Evolutionary conservation across 139 green algal species (phyloP).

Genomic region (Pedinophyceae sp.): DNA sequence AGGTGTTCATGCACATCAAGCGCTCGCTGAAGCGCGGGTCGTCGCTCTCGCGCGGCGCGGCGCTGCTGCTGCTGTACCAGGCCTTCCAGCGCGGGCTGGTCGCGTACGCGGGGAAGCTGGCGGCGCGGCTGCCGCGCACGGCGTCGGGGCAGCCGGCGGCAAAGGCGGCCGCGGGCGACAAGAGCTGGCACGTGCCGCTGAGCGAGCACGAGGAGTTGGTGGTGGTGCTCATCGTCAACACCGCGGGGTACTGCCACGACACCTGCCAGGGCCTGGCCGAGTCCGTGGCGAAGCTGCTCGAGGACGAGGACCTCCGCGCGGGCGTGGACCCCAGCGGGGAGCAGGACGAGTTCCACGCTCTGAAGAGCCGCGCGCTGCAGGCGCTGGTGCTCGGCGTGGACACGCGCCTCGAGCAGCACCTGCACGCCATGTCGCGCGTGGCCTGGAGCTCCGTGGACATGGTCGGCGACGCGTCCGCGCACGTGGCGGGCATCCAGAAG

Average conservation of each 20-base stretch:
- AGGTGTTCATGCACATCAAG: constrained; percentile 75
- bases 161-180: constrained; percentile 16
- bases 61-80: constrained; percentile 42
- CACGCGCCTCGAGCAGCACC: constrained; percentile 58
- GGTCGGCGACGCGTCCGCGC: constrained; percentile 77
- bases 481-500: constrained; percentile 39
- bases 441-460: constrained; percentile 43
- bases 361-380: constrained; percentile 53
- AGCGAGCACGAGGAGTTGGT: constrained; percentile 28
- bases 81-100: constrained; percentile 45
- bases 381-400: constrained; percentile 77
- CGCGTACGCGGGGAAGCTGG: constrained; percentile 54
- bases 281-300: constrained; percentile 36
- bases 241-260: constrained; percentile 78
- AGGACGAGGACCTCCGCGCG: constrained; percentile 19
- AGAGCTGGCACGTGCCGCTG: constrained; percentile 44
- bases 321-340: constrained; percentile 55
- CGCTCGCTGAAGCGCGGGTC: constrained; percentile 53
- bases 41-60: constrained; percentile 47
- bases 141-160: constrained; percentile 21
- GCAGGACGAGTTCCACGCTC: constrained; percentile 59
- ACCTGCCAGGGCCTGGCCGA: constrained; percentile 39
- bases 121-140: constrained; percentile 56
- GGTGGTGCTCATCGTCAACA: constrained; percentile 73
- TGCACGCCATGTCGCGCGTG: constrained; percentile 33